Conservation (phyloP, 352 stramenopile species). For the Pythium aphanidermatum region DNA sequence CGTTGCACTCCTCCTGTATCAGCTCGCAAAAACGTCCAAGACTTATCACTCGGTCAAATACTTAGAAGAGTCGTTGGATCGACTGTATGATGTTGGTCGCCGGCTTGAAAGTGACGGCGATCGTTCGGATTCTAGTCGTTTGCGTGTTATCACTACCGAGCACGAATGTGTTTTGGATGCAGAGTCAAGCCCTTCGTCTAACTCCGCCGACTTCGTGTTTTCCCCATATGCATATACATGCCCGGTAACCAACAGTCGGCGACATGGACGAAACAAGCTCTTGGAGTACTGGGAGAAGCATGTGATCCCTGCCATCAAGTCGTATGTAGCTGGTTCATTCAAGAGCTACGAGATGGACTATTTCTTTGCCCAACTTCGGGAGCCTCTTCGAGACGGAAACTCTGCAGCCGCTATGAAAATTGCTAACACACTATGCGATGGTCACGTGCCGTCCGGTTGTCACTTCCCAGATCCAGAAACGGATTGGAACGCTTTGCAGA, state of each 20-base stretch:
- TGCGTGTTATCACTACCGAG: slow-evolving; percentile 25
- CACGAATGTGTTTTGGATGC: no score
- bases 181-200: slow-evolving; percentile 10
- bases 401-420: slow-evolving; percentile 71
- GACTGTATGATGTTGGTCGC: no score
- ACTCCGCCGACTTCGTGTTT: slow-evolving; percentile 53
- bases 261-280: slow-evolving; percentile 76
- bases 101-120: no score
- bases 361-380: slow-evolving; percentile 75
- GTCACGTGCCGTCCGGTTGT: slow-evolving; percentile 68
- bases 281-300: slow-evolving; percentile 84
- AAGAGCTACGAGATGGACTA: slow-evolving; percentile 88
- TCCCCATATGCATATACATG: slow-evolving; percentile 70
- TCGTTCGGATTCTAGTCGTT: slow-evolving; percentile 25
- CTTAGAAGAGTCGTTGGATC: slow-evolving; percentile 27
- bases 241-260: slow-evolving; percentile 53
- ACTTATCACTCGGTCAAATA: slow-evolving; percentile 30
- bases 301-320: slow-evolving; percentile 78
- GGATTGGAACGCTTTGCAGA: slow-evolving; percentile 68
- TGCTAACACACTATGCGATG: slow-evolving; percentile 72
- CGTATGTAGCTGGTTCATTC: slow-evolving; percentile 74
- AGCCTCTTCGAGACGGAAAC: slow-evolving; percentile 71
- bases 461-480: slow-evolving; percentile 75
- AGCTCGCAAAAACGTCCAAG: slow-evolving; percentile 52
- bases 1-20: slow-evolving; percentile 46